Evolutionary conservation across 2,329 filamentous ascomycete genomes (phyloP).

Genomic region (Arthrinium phaeospermum): DNA sequence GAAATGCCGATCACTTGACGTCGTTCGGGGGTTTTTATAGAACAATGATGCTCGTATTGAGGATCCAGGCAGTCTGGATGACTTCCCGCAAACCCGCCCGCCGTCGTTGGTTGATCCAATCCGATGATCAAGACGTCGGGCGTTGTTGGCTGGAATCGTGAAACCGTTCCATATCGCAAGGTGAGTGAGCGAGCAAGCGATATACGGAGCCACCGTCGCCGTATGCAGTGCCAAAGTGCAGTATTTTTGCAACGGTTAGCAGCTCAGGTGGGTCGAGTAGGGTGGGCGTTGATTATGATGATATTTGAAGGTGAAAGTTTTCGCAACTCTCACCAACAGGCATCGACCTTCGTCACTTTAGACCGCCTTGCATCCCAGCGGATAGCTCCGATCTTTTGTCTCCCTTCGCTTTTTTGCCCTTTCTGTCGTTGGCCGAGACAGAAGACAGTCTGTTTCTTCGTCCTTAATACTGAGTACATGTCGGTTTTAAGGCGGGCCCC

Average conservation of each 20-base stretch:
- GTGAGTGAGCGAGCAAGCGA: background rate
- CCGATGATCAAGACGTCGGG: background rate
- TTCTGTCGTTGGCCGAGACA: background rate
- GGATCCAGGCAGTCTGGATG: background rate
- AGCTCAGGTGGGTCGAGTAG: background rate
- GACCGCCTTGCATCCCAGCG: background rate
- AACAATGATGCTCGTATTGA: background rate
- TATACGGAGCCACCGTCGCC: too few species aligned
- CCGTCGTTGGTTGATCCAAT: background rate
- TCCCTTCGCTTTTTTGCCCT: background rate
- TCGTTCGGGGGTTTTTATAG: conserved; percentile 3
- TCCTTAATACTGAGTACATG: background rate
- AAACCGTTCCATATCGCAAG: background rate
- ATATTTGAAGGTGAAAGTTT: conserved; percentile 1
- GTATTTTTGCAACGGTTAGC: background rate
- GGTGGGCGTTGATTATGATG: background rate
- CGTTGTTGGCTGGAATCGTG: background rate
- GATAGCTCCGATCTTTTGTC: background rate
- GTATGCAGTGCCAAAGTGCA: background rate
- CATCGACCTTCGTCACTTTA: conserved; percentile 6
- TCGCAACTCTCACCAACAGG: background rate
- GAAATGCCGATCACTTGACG: conserved; percentile 16
- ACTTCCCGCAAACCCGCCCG: background rate
- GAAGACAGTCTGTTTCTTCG: background rate
- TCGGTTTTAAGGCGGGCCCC: background rate